These are phyloP conservation scores for Zymoseptoria passerinii DNA, from an alignment of 2,329 filamentous ascomycete species.

Conservation along the genomic window DNA sequence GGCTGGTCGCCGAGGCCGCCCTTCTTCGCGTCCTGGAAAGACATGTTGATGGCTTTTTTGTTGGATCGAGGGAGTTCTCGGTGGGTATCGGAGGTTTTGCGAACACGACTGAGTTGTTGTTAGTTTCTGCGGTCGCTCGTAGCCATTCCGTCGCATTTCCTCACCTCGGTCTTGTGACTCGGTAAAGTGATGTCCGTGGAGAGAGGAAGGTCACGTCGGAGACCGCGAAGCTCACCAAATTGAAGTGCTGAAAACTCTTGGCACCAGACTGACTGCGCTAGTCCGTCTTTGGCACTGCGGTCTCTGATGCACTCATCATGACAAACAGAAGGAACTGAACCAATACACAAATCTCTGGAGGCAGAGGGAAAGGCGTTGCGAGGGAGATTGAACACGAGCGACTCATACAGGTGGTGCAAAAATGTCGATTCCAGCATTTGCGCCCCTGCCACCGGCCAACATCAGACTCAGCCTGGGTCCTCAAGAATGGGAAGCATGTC, in stretches of 20 bases:
- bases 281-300: slow-evolving; percentile 1
- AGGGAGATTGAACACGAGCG: not conserved
- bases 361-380: not conserved
- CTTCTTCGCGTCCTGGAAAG: slow-evolving; percentile 94
- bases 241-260: slow-evolving; percentile 4
- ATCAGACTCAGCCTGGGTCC: slow-evolving; percentile 59
- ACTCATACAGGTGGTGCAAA: not conserved
- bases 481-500: slow-evolving; percentile 67
- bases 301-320: slow-evolving; percentile 3
- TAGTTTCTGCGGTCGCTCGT: slow-evolving; percentile 6
- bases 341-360: not conserved
- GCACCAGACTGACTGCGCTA: not conserved
- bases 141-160: not conserved
- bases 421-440: slow-evolving; percentile 60
- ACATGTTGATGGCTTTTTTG: slow-evolving; percentile 56
- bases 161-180: slow-evolving; percentile 32
- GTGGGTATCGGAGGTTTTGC: slow-evolving; percentile 29
- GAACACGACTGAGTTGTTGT: slow-evolving; percentile 40
- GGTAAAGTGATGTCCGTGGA: slow-evolving; percentile 48
- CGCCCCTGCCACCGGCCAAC: slow-evolving; percentile 62
- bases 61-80: slow-evolving; percentile 19
- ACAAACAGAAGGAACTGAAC: not conserved
- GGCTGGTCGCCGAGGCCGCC: slow-evolving; percentile 75
- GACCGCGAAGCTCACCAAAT: slow-evolving; percentile 6
- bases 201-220: slow-evolving; percentile 14